Evolutionary conservation across 768 basidiomycete species (phyloP).

Genomic region (Phaeotremella fagi): DNA sequence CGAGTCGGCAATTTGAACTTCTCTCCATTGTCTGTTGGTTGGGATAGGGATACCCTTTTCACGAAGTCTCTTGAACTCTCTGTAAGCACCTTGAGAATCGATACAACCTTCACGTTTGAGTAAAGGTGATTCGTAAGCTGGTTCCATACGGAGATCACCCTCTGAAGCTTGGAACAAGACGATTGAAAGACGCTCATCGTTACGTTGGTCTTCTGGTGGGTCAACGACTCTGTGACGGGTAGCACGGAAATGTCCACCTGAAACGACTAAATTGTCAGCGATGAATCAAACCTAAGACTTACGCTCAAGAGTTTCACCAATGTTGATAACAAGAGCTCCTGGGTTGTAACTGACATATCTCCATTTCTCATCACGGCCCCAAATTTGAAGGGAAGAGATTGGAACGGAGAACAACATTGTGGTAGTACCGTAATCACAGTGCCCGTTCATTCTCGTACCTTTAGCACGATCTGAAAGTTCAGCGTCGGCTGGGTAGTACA

Average conservation of each 20-base stretch:
- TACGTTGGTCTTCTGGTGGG: slow-evolving; percentile 6
- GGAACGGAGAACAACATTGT: slow-evolving; percentile 39
- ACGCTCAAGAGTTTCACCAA: slow-evolving; percentile 38
- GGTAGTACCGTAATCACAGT: slow-evolving; percentile 32
- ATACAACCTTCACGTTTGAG: slow-evolving; percentile 43
- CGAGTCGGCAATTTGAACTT: slow-evolving; percentile 35
- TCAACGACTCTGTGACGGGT: slow-evolving; percentile 12
- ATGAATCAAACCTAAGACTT: slow-evolving; percentile 2
- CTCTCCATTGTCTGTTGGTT: slow-evolving; percentile 41
- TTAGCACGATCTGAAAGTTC: slow-evolving; percentile 5
- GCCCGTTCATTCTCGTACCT: slow-evolving; percentile 8
- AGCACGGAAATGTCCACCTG: slow-evolving; percentile 36
- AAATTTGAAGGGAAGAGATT: slow-evolving; percentile 37
- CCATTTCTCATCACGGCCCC: slow-evolving; percentile 35
- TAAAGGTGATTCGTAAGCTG: slow-evolving; percentile 29
- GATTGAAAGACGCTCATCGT: slow-evolving; percentile 12
- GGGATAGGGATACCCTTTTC: slow-evolving; percentile 40
- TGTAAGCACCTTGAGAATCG: slow-evolving; percentile 42
- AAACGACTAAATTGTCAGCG: slow-evolving; percentile 9
- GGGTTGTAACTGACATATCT: slow-evolving; percentile 31
- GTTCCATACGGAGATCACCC: slow-evolving; percentile 9
- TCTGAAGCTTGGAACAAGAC: slow-evolving; percentile 14
- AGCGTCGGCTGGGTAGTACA: slow-evolving; percentile 19
- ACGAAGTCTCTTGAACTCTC: slow-evolving; percentile 39
- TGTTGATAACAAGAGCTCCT: slow-evolving; percentile 39